Base-by-base conservation (phyloP, 1,284 basidiomycete genomes). In the Inonotus hispidus region DNA sequence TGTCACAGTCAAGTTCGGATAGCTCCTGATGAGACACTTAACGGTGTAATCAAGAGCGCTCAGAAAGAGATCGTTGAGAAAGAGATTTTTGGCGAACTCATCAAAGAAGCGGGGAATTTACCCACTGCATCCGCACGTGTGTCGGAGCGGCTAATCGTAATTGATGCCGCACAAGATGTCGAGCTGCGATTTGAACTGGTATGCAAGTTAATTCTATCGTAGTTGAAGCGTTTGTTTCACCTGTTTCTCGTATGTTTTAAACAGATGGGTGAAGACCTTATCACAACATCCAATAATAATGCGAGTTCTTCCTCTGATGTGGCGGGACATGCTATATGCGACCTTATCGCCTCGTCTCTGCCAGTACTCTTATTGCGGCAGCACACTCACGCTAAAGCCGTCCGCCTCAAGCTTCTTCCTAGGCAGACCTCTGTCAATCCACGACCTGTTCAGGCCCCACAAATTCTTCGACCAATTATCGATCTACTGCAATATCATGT, bases 51-150 rank as follows among this genome's bases (percentile, higher is more conserved):
- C 32, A 75, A 72, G 61, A 73, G 72, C 19, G 85, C 85, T 0
- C 89, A 92, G 68, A 79, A 78, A 60, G 90, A 91, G 69, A 75
- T 85, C 6, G 80, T 91, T 3, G 88, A 92, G 62, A 86, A 87
- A 68, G 90, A 92, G 68, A 85, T 92, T 49, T 92, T 92, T 65
- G 75, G 83, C 5, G 68, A 82, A 25, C 75, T 92, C 27, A 87
- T 90, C 37, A 79, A 76, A 68, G 90, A 92, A 72, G 87, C 88
- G 14, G 82, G 85, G 60, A 81, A 72, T 61, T 75, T 91, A 8
- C 85, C 87, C 11, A 89, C 86, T 1, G 85, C 86, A 3, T 84
- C 86, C 43, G 85, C 86, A 11, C 79, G 83, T 32, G 88, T 92
- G 3, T 87, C 88, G 1, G 89, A 92, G 68, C 79, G 87, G 38